phyloP scores from a whole-genome alignment of 208 protist genomes.

The Phytomonas sp. region DNA sequence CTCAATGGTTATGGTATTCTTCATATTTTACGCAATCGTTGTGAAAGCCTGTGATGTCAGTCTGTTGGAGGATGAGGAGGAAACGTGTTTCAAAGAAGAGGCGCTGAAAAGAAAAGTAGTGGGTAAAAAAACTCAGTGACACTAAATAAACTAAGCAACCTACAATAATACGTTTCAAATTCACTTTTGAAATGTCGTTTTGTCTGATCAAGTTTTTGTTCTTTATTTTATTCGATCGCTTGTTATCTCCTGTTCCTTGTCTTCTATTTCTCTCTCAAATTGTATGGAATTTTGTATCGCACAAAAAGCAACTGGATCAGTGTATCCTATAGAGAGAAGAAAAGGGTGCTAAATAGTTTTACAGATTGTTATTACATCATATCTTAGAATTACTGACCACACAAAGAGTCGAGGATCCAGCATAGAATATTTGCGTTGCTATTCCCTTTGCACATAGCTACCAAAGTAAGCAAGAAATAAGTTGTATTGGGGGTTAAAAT shows the following conservation, averaged over 20 bases:
- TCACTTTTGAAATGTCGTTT: background rate
- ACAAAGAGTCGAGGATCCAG: background rate
- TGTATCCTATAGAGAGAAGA: background rate
- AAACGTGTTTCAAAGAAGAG: background rate
- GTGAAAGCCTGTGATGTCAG: background rate
- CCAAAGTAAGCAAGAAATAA: background rate
- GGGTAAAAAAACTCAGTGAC: background rate
- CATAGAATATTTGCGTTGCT: background rate
- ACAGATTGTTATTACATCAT: background rate
- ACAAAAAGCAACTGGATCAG: background rate
- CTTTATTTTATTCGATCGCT: constrained; percentile 2
- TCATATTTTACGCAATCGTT: constrained; percentile 38
- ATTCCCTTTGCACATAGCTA: background rate
- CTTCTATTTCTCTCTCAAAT: background rate
- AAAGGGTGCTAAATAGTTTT: background rate
- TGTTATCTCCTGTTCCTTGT: constrained; percentile 2
- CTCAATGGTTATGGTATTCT: constrained; percentile 47
- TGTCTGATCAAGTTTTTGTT: background rate
- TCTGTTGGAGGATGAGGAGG: background rate
- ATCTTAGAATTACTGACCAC: background rate
- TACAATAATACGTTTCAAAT: background rate
- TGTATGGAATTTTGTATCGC: background rate
- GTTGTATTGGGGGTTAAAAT: background rate
- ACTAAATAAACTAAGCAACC: background rate
- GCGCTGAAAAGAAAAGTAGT: background rate